Conservation (phyloP, 2,329 filamentous ascomycete genomes). For the Aspergillus sp. region DNA sequence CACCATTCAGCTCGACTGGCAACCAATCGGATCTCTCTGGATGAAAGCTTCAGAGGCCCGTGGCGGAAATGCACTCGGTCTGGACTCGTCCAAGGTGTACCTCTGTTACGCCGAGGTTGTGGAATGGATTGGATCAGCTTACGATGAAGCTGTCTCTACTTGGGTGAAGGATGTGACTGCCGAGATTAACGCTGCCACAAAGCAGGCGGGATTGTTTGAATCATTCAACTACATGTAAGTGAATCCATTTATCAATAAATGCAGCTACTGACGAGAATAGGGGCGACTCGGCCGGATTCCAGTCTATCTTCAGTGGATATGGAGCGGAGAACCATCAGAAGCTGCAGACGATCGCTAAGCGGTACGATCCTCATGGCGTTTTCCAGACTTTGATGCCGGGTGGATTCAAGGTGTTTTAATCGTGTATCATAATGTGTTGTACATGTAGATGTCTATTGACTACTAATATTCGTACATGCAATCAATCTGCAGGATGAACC, state of each 20-base stretch:
- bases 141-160: constrained; percentile 23
- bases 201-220: constrained; percentile 20
- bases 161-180: constrained; percentile 29
- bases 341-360: constrained; percentile 25
- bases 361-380: constrained; percentile 33
- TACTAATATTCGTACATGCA: too few species aligned
- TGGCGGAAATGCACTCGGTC: constrained; percentile 23
- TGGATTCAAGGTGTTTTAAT: constrained; percentile 34
- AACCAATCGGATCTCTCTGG: constrained; percentile 34
- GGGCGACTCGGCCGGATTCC: constrained; percentile 31
- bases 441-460: too few species aligned
- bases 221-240: constrained; percentile 28
- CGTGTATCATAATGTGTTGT: neutral
- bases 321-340: constrained; percentile 27
- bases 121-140: constrained; percentile 25
- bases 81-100: constrained; percentile 30
- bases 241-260: too few species aligned
- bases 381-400: constrained; percentile 35
- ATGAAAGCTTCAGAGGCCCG: constrained; percentile 21
- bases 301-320: constrained; percentile 30
- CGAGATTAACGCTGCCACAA: constrained; percentile 22
- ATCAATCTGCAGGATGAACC: too few species aligned
- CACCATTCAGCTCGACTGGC: constrained; percentile 37
- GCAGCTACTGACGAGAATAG: neutral
- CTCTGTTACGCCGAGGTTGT: constrained; percentile 36